Conservation (phyloP, 495 filamentous ascomycete genomes). For the Darksidea phi region DNA sequence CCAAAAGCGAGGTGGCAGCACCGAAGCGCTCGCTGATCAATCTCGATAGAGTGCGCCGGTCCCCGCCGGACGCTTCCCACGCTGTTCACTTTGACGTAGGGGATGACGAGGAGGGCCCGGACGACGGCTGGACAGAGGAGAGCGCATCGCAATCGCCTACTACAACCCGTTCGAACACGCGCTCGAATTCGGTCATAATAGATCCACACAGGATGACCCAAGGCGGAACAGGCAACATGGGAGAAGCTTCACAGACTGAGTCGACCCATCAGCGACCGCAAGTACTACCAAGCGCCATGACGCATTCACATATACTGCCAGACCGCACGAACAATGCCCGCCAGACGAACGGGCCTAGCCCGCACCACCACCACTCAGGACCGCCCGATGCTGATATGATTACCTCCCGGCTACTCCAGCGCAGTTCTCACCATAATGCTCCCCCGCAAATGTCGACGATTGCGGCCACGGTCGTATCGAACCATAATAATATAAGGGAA, state of each 20-base stretch:
- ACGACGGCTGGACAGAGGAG: slow-evolving; percentile 47
- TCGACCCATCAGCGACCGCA: background rate
- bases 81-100: slow-evolving; percentile 38
- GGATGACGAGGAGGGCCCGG: slow-evolving; percentile 34
- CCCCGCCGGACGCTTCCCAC: slow-evolving; percentile 28
- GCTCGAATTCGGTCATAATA: slow-evolving; percentile 42
- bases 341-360: slow-evolving; percentile 24
- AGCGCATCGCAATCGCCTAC: slow-evolving; percentile 46
- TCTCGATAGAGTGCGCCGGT: slow-evolving; percentile 19
- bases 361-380: slow-evolving; percentile 28
- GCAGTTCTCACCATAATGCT: slow-evolving; percentile 55
- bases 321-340: slow-evolving; percentile 18
- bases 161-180: slow-evolving; percentile 46
- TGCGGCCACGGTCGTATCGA: slow-evolving; percentile 52
- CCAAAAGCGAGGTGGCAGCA: slow-evolving; percentile 36
- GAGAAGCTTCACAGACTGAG: slow-evolving; percentile 8
- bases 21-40: slow-evolving; percentile 26
- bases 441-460: slow-evolving; percentile 61
- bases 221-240: background rate
- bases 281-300: slow-evolving; percentile 1
- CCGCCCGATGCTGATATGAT: slow-evolving; percentile 46
- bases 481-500: slow-evolving; percentile 44
- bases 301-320: slow-evolving; percentile 7
- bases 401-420: slow-evolving; percentile 59
- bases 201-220: slow-evolving; percentile 22